These are phyloP conservation scores for Clavaria fumosa DNA, from an alignment of 768 basidiomycete species.

Conservation along the genomic window DNA sequence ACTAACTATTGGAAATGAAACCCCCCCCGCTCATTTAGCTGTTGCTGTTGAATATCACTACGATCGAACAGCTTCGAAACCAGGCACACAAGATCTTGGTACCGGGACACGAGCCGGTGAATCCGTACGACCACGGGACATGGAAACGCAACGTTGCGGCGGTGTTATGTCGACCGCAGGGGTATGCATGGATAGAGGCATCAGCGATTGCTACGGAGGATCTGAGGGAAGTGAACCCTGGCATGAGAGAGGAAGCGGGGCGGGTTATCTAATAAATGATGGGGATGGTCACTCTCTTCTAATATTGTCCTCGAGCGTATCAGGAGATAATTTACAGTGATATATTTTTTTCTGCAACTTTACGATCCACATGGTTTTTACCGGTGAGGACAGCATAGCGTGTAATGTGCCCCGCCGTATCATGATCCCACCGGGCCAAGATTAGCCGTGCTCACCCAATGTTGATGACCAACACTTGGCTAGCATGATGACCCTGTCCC, in stretches of 20 bases:
- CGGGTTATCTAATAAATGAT: not conserved
- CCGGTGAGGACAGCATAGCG: no score
- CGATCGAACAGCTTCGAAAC: slow-evolving; percentile 92
- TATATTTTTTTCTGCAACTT: slow-evolving; percentile 1
- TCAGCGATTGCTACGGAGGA: slow-evolving; percentile 50
- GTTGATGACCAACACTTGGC: no score
- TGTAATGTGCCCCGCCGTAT: no score
- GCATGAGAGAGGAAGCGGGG: slow-evolving; percentile 14
- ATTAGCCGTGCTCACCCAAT: no score
- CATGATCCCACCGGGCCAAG: no score
- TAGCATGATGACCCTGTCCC: no score
- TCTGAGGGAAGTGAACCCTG: slow-evolving; percentile 62
- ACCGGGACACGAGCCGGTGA: slow-evolving; percentile 52
- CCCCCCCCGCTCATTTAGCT: slow-evolving; percentile 23
- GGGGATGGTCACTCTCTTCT: not conserved
- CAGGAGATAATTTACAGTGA: not conserved
- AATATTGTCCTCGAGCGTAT: no score
- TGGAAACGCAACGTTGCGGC: slow-evolving; percentile 62
- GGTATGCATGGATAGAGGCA: slow-evolving; percentile 67
- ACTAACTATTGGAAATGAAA: slow-evolving; percentile 3
- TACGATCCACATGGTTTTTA: no score
- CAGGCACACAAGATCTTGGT: slow-evolving; percentile 62
- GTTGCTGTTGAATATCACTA: slow-evolving; percentile 75
- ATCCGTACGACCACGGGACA: slow-evolving; percentile 75
- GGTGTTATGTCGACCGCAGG: slow-evolving; percentile 66